Evolutionary conservation across 1,284 basidiomycete genomes (phyloP).

Genomic region (Ustilago trichophora): DNA sequence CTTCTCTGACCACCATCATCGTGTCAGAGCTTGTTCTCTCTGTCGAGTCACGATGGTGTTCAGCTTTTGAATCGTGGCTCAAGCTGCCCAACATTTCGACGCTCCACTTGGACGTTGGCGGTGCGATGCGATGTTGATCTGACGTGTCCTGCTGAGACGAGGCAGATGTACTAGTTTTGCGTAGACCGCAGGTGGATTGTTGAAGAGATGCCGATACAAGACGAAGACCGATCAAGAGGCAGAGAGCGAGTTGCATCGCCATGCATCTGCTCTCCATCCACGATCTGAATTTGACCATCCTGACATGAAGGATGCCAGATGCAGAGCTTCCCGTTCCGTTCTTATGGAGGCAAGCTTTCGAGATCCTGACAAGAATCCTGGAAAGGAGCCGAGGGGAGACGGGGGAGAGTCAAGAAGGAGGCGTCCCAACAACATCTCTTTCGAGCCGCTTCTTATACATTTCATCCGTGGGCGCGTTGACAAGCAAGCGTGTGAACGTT

Average conservation of each 20-base stretch:
- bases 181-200: neutral
- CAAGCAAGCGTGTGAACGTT: neutral
- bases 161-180: neutral
- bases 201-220: constrained; percentile 8
- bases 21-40: too few species aligned
- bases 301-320: constrained; percentile 1
- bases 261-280: constrained; percentile 9
- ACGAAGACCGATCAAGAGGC: constrained; percentile 19
- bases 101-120: constrained; percentile 1
- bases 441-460: neutral
- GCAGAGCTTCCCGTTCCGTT: too few species aligned
- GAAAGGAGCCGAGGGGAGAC: too few species aligned
- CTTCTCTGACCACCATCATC: too few species aligned
- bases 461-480: neutral
- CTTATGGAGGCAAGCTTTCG: too few species aligned
- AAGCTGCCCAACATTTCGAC: neutral
- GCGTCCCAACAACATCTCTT: too few species aligned
- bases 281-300: constrained; percentile 15
- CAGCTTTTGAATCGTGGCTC: neutral
- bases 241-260: constrained; percentile 14
- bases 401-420: too few species aligned
- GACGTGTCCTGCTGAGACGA: neutral
- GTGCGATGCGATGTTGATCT: constrained; percentile 3
- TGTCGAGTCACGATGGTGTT: neutral
- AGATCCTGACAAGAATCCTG: too few species aligned